Conservation (phyloP, 192 early-diverging fungal species). For the Dispira simplex region DNA sequence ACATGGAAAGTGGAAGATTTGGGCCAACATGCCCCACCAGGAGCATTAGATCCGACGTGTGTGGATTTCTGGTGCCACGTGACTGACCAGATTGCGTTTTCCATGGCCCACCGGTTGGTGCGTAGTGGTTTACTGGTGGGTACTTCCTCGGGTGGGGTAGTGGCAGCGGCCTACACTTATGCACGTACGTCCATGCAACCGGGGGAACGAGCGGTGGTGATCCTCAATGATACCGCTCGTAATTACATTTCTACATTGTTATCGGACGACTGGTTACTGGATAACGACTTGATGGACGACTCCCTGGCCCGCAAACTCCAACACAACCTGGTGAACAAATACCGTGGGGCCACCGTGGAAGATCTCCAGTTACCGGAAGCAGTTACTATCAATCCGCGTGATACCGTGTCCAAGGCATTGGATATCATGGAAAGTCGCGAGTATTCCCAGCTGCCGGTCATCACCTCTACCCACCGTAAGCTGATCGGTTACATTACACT, state of each 20-base stretch:
- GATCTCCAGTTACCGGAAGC: constrained; percentile 73
- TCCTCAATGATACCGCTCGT: constrained; percentile 50
- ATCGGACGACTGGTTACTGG: constrained; percentile 64
- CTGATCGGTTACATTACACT: constrained; percentile 65
- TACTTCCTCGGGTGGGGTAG: constrained; percentile 47
- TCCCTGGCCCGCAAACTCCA: constrained; percentile 35
- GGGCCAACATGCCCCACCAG: constrained; percentile 40
- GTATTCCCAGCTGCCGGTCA: constrained; percentile 77
- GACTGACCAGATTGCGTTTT: constrained; percentile 50
- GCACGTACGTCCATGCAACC: constrained; percentile 15
- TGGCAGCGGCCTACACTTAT: constrained; percentile 40
- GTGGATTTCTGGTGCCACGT: constrained; percentile 54
- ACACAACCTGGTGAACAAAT: constrained; percentile 43
- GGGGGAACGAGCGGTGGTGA: constrained; percentile 18
- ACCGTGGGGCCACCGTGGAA: constrained; percentile 66
- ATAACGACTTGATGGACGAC: constrained; percentile 55
- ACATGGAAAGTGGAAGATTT: constrained; percentile 59
- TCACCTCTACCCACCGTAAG: constrained; percentile 38
- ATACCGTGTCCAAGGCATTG: constrained; percentile 41
- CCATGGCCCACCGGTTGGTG: constrained; percentile 46
- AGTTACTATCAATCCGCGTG: constrained; percentile 41
- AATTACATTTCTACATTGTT: constrained; percentile 54
- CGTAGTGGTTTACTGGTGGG: constrained; percentile 43
- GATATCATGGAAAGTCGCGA: constrained; percentile 67
- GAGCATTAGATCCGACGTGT: constrained; percentile 26